Percentiles rank a stretch among this genome's conserved stretches.
These are phyloP conservation scores for Penicillium maclennaniae DNA, from an alignment of 495 filamentous ascomycete genomes.

Conservation along the genomic window DNA sequence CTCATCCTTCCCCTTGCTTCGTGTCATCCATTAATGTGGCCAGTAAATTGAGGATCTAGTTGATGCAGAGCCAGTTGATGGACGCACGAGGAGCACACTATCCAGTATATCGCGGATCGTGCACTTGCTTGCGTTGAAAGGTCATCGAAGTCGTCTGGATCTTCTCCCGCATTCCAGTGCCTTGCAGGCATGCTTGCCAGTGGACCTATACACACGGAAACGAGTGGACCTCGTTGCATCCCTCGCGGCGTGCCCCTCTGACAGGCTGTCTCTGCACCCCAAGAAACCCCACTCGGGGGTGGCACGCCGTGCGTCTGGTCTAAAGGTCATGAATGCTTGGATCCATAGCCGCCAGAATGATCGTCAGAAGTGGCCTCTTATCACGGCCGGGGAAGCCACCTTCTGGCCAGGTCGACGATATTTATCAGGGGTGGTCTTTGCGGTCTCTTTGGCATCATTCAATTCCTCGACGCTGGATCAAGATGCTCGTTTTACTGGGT, in stretches of 20 bases:
- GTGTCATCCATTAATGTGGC: constrained; percentile 7
- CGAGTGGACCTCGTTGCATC: constrained; percentile 22
- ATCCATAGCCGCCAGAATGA: constrained; percentile 21
- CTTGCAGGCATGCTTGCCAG: constrained; percentile 23
- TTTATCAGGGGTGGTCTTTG: constrained; percentile 19
- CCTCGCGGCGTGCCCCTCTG: constrained; percentile 20
- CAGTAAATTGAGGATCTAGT: background rate
- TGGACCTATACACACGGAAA: constrained; percentile 6
- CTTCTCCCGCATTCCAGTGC: constrained; percentile 17
- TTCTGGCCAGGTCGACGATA: constrained; percentile 13
- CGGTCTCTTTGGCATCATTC: constrained; percentile 15
- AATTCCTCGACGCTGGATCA: constrained; percentile 25
- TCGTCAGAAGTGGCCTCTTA: constrained; percentile 24
- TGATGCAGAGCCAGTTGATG: background rate
- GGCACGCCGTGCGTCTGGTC: constrained; percentile 20
- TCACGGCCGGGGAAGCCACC: constrained; percentile 21
- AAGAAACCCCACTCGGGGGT: constrained; percentile 17
- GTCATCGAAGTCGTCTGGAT: constrained; percentile 3
- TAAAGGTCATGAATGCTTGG: constrained; percentile 27
- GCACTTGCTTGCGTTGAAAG: constrained; percentile 7
- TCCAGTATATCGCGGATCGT: background rate
- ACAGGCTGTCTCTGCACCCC: constrained; percentile 13
- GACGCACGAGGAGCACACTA: background rate
- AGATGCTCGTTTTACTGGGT: constrained; percentile 23
- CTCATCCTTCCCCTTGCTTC: constrained; percentile 16